Conservation (phyloP, 2,329 filamentous ascomycete genomes). For the Penicillium sp. region DNA sequence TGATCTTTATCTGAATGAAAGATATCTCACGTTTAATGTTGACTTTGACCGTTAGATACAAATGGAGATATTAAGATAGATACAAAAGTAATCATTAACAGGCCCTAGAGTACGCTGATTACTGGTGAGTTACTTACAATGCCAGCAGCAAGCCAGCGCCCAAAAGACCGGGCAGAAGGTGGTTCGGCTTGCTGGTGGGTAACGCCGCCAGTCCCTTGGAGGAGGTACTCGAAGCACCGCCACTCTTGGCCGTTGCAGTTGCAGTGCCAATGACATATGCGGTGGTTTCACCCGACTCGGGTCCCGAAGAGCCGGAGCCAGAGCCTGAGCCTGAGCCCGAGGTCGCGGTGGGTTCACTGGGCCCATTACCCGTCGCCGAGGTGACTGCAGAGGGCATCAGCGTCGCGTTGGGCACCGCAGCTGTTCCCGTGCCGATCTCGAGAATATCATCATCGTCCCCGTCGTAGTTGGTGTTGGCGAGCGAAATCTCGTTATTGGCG, state of each 20-base stretch:
- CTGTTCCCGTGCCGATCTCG: background rate
- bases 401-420: background rate
- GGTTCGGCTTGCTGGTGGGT: background rate
- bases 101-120: background rate
- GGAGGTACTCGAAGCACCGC: background rate
- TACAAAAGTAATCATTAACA: background rate
- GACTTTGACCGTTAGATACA: too few relatives aligned
- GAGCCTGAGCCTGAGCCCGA: too few relatives aligned
- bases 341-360: too few relatives aligned
- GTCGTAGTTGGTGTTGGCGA: conserved; percentile 67
- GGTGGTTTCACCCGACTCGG: background rate
- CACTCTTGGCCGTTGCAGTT: background rate
- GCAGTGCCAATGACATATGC: background rate
- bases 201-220: background rate
- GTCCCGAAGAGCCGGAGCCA: background rate
- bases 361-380: background rate
- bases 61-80: background rate
- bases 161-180: background rate
- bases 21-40: background rate
- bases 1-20: background rate
- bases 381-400: background rate
- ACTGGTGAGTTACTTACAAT: background rate
- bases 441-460: conserved; percentile 38
- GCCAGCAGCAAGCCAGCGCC: background rate
- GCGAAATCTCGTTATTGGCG: conserved; percentile 66